Conservation (phyloP, 306 rosid genomes). For the Sindora glabra region DNA sequence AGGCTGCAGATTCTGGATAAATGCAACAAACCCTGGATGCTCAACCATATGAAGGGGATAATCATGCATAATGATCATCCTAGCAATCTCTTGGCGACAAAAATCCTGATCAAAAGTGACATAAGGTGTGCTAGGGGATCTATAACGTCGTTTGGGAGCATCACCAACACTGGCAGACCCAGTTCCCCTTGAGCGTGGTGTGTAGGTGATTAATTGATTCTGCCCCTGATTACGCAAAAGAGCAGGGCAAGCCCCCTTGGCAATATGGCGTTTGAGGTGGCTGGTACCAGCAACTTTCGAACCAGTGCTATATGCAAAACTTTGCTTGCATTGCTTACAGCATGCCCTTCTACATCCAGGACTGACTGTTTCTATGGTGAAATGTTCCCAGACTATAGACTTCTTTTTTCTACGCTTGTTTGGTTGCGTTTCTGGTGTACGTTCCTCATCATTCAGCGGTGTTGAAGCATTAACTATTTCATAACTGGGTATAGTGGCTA, state of each 20-base stretch:
- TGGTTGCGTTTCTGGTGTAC: constrained; percentile 62
- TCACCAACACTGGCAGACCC: constrained; percentile 33
- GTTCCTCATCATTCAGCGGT: constrained; percentile 34
- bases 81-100: constrained; percentile 85
- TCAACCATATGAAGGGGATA: constrained; percentile 98
- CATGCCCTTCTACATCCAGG: constrained; percentile 88
- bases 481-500: constrained; percentile 21
- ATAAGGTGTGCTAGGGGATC: constrained; percentile 61
- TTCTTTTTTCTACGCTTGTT: constrained; percentile 82
- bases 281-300: constrained; percentile 96
- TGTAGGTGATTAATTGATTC: constrained; percentile 44
- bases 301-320: constrained; percentile 95
- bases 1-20: constrained; percentile 87
- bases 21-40: constrained; percentile 82
- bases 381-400: constrained; percentile 93
- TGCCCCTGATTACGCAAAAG: constrained; percentile 64
- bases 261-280: constrained; percentile 94
- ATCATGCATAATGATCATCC: constrained; percentile 95
- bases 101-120: constrained; percentile 67
- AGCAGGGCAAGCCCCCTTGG: constrained; percentile 84
- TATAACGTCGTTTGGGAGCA: constrained; percentile 66
- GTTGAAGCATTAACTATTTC: constrained; percentile 33
- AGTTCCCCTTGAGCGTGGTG: constrained; percentile 47
- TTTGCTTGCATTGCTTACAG: constrained; percentile 89
- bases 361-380: constrained; percentile 76